Base-by-base conservation (phyloP, 495 filamentous ascomycete genomes). In the Hyaloscypha hepaticicola region DNA sequence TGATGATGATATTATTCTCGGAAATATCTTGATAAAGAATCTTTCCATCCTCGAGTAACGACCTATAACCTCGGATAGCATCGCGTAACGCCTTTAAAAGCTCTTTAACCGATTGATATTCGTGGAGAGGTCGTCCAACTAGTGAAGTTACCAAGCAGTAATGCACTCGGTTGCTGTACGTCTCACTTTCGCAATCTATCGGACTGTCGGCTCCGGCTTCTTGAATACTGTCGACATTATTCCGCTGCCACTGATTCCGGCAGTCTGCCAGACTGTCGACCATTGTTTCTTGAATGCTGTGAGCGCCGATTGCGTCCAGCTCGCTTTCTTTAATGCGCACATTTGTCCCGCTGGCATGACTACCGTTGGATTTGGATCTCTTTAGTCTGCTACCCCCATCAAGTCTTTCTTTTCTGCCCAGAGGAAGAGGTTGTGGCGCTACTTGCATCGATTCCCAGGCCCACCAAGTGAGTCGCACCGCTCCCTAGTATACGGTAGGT, bases 11-110 rank as follows among this genome's bases (percentile, higher is more conserved):
- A 63, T 76, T 77, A 62, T 77, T 76, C 29, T 72, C 69, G 0
- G 75, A 78, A 78, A 78, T 75, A 63, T 78, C 74, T 24, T 74
- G 68, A 66, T 78, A 69, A 51, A 79, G 77, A 31, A 79, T 77
- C 0, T 73, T 73, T 58, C 74, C 72, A 22, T 65, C 65, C 24
- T 65, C 29, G 53, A 69, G 73, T 29, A 78, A 76, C 57, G 70
- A 76, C 66, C 50, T 67, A 64, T 76, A 68, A 58, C 55, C 75
- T 33, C 53, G 49, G 51, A 75, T 63, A 55, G 63, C 65, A 64
- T 75, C 72, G 38, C 64, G 58, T n/a, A 66, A 51, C 25, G 61
- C 70, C 58, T 70, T 64, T 59, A 75, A 63, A 69, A 75, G 66
- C 67, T 75, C 73, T 66, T 31, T 34, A 63, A 72, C 59, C 28